Evolutionary conservation across 208 protist genomes (phyloP).

Genomic region (Crithidia brevicula): DNA sequence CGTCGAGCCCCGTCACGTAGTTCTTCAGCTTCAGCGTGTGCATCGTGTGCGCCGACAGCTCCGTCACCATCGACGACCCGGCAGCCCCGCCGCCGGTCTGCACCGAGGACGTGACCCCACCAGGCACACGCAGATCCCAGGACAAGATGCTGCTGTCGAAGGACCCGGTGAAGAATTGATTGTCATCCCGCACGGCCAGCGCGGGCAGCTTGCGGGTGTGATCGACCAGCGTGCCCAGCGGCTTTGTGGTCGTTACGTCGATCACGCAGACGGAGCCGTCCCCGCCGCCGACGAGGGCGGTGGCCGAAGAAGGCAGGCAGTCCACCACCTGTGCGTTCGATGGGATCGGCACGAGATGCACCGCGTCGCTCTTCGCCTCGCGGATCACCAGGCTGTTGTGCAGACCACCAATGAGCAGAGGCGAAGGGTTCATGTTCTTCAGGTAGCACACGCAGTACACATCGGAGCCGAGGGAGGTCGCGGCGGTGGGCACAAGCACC

Average conservation of each 20-base stretch:
- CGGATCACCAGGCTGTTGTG: slow-evolving; percentile 72
- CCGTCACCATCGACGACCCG: slow-evolving; percentile 14
- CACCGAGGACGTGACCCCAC: slow-evolving; percentile 38
- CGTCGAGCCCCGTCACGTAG: slow-evolving; percentile 82
- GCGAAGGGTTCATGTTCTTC: slow-evolving; percentile 38
- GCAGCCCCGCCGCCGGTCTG: slow-evolving; percentile 10
- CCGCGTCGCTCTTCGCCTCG: slow-evolving; percentile 33
- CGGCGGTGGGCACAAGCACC: slow-evolving; percentile 48
- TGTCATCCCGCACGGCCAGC: slow-evolving; percentile 67
- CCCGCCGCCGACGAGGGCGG: slow-evolving; percentile 74
- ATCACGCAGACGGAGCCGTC: slow-evolving; percentile 72
- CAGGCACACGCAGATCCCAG: slow-evolving; percentile 76
- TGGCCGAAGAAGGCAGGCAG: slow-evolving; percentile 43
- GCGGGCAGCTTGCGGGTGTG: slow-evolving; percentile 83
- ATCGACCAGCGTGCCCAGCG: slow-evolving; percentile 42
- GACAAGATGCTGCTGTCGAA: slow-evolving; percentile 85
- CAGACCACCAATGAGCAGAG: slow-evolving; percentile 78
- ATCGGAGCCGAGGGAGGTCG: slow-evolving; percentile 68
- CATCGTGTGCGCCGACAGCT: slow-evolving; percentile 41
- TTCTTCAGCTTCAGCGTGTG: slow-evolving; percentile 82
- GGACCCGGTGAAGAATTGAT: slow-evolving; percentile 81
- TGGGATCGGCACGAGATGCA: slow-evolving; percentile 53
- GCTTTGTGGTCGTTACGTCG: slow-evolving; percentile 38
- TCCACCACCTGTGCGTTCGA: slow-evolving; percentile 77
- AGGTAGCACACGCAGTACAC: slow-evolving; percentile 82